These are phyloP conservation scores for Lachancea cidri DNA, from an alignment of 805 yeast species.

Conservation along the genomic window DNA sequence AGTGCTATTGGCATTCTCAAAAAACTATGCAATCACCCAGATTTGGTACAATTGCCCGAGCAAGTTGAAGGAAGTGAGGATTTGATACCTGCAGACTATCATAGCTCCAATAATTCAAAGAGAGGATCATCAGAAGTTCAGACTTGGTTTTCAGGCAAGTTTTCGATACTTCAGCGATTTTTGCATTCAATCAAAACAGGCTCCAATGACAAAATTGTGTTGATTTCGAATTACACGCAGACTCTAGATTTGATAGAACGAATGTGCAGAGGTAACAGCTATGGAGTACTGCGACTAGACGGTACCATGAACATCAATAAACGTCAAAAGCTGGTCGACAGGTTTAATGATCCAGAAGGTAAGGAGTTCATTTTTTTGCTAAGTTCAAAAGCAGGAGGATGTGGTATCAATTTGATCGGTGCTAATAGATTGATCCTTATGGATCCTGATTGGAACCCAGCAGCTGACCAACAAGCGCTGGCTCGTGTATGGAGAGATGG, in stretches of 20 bases:
- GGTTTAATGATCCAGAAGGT: conserved; percentile 85
- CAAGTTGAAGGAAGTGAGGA: conserved; percentile 56
- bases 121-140: conserved; percentile 42
- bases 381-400: conserved; percentile 97
- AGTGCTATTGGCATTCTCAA: conserved; percentile 86
- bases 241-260: conserved; percentile 87
- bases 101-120: conserved; percentile 15
- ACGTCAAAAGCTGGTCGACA: conserved; percentile 87
- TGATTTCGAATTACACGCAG: conserved; percentile 92
- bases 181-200: conserved; percentile 67
- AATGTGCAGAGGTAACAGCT: conserved; percentile 69
- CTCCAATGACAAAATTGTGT: conserved; percentile 90
- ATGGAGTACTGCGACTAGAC: conserved; percentile 78
- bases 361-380: conserved; percentile 79
- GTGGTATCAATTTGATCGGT: conserved; percentile 95
- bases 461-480: conserved; percentile 94
- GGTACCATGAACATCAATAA: conserved; percentile 91
- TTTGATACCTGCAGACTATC: conserved; percentile 71
- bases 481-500: conserved; percentile 99
- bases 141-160: conserved; percentile 82
- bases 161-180: conserved; percentile 78
- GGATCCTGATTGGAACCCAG: conserved; percentile 98
- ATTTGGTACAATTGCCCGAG: conserved; percentile 64
- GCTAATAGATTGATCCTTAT: conserved; percentile 84
- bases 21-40: conserved; percentile 93